Base-by-base conservation (phyloP, 176 grass and related monocot genomes). In the Cocos nucifera region DNA sequence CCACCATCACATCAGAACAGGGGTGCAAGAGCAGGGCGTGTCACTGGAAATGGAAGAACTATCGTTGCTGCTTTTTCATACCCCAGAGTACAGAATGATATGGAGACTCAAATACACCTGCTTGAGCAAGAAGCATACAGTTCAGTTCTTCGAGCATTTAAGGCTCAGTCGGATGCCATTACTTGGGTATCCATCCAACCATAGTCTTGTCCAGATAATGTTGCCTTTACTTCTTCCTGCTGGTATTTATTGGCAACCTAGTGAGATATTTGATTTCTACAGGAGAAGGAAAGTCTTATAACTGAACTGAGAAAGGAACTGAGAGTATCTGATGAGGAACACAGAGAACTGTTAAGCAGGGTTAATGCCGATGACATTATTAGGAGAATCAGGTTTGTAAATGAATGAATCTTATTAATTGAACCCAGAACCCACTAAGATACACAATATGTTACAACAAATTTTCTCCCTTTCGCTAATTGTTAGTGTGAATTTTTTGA, bases 41-140 rank as follows among this genome's bases (percentile, higher is more conserved):
- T 76, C 57, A 85, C 80, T 69, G 84, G 93, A 27, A 92, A 98
- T 80, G 93, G 93, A 50, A 87, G 84, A 65, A 53, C 73, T 56
- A 29, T 78, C 27, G 70, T 71, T 44, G 63, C 68, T 72, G 73
- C 78, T 48, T 64, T 67, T 80, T 75, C 87, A 50, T 85, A 92
- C 71, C 66, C 66, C 50, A 82, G 87, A 20, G 64, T 74, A 56
- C 77, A 77, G 0, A 78, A 53, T 6, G 84, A 91, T 69, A 98
- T 98, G 87, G 93, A 88, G 69, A 54, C 69, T 10, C 78, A 86
- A 85, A 92, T 98, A 75, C 93, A 85, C 73, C 77, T 81, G 15
- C 87, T 98, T 78, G 93, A 98, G 73, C 93, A 85, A 75, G 84
- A 98, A 75, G 93, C 93, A 54, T 98, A 98, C 69, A 82, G 76